phyloP scores from a whole-genome alignment of 2,329 filamentous ascomycete genomes.

The Exophiala xenobiotica region DNA sequence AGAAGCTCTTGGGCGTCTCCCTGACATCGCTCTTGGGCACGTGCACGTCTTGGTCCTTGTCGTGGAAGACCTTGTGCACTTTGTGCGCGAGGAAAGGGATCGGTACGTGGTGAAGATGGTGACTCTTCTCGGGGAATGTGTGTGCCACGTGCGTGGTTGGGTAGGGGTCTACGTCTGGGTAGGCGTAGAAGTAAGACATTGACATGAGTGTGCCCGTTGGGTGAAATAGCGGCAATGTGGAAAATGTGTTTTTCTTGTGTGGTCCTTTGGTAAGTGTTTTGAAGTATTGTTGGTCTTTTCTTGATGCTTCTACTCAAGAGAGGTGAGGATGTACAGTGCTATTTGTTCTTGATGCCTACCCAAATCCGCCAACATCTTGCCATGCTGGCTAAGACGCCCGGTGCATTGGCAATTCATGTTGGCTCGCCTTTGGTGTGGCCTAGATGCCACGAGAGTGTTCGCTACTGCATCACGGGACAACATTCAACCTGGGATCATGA shows the following conservation, averaged over 20 bases:
- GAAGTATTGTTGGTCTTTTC: not conserved
- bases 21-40: slow-evolving; percentile 24
- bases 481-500: slow-evolving; percentile 7
- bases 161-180: slow-evolving; percentile 22
- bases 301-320: not conserved
- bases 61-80: slow-evolving; percentile 18
- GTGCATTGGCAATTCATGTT: not conserved
- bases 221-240: not conserved
- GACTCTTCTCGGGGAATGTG: slow-evolving; percentile 24
- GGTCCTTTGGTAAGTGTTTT: slow-evolving; percentile 4
- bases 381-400: not conserved
- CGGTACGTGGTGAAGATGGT: slow-evolving; percentile 21
- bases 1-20: slow-evolving; percentile 26
- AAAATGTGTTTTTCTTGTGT: not conserved
- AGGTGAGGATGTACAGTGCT: not conserved
- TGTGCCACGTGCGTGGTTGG: slow-evolving; percentile 24
- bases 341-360: slow-evolving; percentile 6
- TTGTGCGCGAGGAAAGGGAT: slow-evolving; percentile 24
- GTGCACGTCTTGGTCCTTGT: slow-evolving; percentile 23
- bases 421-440: not conserved
- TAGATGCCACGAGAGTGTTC: slow-evolving; percentile 14
- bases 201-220: not conserved
- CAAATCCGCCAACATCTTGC: not conserved
- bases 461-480: slow-evolving; percentile 2
- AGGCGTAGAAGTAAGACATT: slow-evolving; percentile 20